Conservation (phyloP, 495 filamentous ascomycete genomes). For the Lasiosphaeria miniovina region DNA sequence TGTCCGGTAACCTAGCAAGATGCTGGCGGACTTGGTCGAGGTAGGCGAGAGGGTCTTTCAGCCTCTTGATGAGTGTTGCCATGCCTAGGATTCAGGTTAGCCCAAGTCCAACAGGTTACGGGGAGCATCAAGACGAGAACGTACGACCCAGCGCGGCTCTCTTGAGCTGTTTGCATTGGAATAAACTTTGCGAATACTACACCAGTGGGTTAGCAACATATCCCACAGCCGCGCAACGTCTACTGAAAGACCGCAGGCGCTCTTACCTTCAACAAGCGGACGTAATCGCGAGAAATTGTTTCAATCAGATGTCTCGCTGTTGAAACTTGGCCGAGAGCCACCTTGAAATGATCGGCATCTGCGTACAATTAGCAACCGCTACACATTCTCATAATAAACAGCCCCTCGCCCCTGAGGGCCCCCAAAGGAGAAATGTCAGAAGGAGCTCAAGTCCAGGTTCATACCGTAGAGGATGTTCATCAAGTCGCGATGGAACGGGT, state of each 20-base stretch:
- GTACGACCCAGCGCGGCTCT: constrained; percentile 58
- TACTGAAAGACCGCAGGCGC: neutral
- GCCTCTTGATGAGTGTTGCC: constrained; percentile 89
- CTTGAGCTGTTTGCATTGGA: constrained; percentile 56
- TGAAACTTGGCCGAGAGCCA: constrained; percentile 91
- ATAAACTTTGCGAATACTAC: constrained; percentile 86
- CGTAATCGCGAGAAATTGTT: constrained; percentile 90
- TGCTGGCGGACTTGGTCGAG: constrained; percentile 98
- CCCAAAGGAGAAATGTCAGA: neutral
- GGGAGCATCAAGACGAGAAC: neutral
- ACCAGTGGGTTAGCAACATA: constrained; percentile 37
- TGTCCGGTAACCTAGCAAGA: constrained; percentile 93
- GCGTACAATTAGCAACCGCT: constrained; percentile 48
- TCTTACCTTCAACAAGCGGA: constrained; percentile 63
- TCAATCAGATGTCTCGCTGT: constrained; percentile 96
- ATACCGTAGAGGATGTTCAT: constrained; percentile 59
- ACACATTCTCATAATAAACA: no score
- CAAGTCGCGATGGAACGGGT: constrained; percentile 82
- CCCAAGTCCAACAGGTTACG: neutral
- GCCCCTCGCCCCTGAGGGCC: constrained; percentile 22
- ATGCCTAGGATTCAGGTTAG: constrained; percentile 42
- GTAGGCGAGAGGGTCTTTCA: constrained; percentile 92
- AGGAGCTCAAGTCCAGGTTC: constrained; percentile 6
- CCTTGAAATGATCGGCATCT: constrained; percentile 97
- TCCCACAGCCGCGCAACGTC: neutral